phyloP scores from a whole-genome alignment of 495 filamentous ascomycete species.

The Sporormia fimetaria region DNA sequence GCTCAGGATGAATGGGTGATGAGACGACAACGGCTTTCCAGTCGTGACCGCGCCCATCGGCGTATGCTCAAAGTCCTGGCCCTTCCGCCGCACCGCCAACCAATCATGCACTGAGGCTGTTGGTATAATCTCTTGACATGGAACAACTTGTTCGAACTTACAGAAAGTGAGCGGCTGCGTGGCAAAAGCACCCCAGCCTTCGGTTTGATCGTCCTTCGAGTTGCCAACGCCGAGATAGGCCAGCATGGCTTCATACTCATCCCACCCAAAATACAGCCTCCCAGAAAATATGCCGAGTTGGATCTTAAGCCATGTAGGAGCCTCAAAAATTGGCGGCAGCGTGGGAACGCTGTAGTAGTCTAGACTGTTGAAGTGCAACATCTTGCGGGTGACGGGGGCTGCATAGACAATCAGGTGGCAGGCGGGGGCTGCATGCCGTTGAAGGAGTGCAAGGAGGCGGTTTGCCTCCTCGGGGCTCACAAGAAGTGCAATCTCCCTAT shows the following conservation, averaged over 20 bases:
- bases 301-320: conserved; percentile 38
- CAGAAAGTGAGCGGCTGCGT: conserved; percentile 33
- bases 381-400: conserved; percentile 41
- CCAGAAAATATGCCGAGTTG: conserved; percentile 48
- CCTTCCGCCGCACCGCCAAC: conserved; percentile 40
- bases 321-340: conserved; percentile 30
- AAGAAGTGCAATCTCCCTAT: conserved; percentile 36
- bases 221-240: conserved; percentile 24
- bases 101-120: conserved; percentile 36
- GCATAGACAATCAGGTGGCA: conserved; percentile 42
- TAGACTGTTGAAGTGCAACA: conserved; percentile 43
- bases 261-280: conserved; percentile 43
- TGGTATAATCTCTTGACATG: background rate
- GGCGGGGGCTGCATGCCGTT: conserved; percentile 3
- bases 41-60: conserved; percentile 47
- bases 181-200: conserved; percentile 13
- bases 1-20: conserved; percentile 39
- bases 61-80: conserved; percentile 43
- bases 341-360: conserved; percentile 39
- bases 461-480: conserved; percentile 48
- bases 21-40: conserved; percentile 33
- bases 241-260: conserved; percentile 31
- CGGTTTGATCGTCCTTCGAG: background rate
- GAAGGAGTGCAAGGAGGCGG: conserved; percentile 35
- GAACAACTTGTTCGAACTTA: background rate